Evolutionary conservation across 2,329 filamentous ascomycete species (phyloP).

Genomic region (Exophiala phaeomuriformis): DNA sequence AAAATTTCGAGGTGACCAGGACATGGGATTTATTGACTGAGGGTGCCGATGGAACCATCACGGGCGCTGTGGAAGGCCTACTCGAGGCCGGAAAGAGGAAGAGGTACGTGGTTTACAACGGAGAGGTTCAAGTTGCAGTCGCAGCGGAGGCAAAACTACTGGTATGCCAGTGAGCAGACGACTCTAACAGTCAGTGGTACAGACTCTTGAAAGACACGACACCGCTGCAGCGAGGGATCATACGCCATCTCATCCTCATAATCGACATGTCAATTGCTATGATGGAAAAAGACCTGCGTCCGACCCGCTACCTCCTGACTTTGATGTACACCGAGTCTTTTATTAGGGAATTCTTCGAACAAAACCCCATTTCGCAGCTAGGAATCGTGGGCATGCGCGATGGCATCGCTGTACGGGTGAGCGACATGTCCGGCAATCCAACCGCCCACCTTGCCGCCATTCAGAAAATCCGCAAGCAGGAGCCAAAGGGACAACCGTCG

Average conservation of each 20-base stretch:
- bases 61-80: slow-evolving; percentile 61
- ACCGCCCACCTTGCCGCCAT: slow-evolving; percentile 77
- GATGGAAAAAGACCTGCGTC: slow-evolving; percentile 88
- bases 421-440: slow-evolving; percentile 85
- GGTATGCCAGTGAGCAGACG: not conserved
- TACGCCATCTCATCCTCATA: slow-evolving; percentile 87
- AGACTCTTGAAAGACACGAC: slow-evolving; percentile 88
- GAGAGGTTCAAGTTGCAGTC: not conserved
- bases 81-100: slow-evolving; percentile 78
- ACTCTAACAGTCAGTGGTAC: slow-evolving; percentile 26
- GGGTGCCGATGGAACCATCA: slow-evolving; percentile 70
- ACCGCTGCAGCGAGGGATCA: slow-evolving; percentile 90
- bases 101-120: slow-evolving; percentile 39
- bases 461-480: slow-evolving; percentile 51
- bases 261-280: slow-evolving; percentile 91
- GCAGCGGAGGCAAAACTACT: too few species aligned
- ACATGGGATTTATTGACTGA: slow-evolving; percentile 66
- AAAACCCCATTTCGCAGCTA: slow-evolving; percentile 95
- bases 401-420: slow-evolving; percentile 76
- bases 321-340: slow-evolving; percentile 80
- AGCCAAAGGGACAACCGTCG: slow-evolving; percentile 61
- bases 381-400: slow-evolving; percentile 90
- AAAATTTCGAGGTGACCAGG: slow-evolving; percentile 43
- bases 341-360: slow-evolving; percentile 91
- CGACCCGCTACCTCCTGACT: slow-evolving; percentile 74